Conservation (phyloP, 73 alveolate genomes). For the Paramecium sexaurelia region DNA sequence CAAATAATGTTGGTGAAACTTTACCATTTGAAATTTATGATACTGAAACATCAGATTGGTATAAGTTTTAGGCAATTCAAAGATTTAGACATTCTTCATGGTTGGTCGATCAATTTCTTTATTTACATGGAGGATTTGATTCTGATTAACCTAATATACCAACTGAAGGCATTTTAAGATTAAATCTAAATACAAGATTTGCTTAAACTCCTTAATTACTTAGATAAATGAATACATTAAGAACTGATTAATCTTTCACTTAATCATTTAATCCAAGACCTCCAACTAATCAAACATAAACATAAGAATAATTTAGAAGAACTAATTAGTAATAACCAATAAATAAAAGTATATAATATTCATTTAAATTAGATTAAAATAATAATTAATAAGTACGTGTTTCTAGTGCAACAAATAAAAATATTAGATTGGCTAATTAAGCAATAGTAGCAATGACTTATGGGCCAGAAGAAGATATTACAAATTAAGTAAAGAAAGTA, state of each 20-base stretch:
- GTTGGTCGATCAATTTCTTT: conserved; percentile 72
- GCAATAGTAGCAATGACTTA: conserved; percentile 79
- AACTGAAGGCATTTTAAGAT: conserved; percentile 82
- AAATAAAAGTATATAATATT: background rate
- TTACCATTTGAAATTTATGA: conserved; percentile 96
- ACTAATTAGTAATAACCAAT: background rate
- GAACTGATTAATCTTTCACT: conserved; percentile 42
- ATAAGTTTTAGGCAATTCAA: conserved; percentile 80
- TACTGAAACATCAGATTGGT: conserved; percentile 97
- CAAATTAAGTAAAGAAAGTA: conserved; percentile 79
- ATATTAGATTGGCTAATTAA: conserved; percentile 71
- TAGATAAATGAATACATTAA: conserved; percentile 72
- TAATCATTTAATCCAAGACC: conserved; percentile 57
- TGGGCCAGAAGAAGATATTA: conserved; percentile 73
- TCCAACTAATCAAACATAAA: conserved; percentile 50
- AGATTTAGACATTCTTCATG: conserved; percentile 93
- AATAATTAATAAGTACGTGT: background rate
- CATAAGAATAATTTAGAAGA: conserved; percentile 2
- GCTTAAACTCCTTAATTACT: conserved; percentile 72
- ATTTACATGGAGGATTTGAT: conserved; percentile 95
- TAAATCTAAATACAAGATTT: conserved; percentile 80
- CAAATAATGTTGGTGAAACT: conserved; percentile 86
- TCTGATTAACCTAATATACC: conserved; percentile 93
- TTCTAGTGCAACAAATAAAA: conserved; percentile 62
- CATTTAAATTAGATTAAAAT: conserved; percentile 17